phyloP scores from a whole-genome alignment of 2,329 filamentous ascomycete species.

The Nemania sp. region DNA sequence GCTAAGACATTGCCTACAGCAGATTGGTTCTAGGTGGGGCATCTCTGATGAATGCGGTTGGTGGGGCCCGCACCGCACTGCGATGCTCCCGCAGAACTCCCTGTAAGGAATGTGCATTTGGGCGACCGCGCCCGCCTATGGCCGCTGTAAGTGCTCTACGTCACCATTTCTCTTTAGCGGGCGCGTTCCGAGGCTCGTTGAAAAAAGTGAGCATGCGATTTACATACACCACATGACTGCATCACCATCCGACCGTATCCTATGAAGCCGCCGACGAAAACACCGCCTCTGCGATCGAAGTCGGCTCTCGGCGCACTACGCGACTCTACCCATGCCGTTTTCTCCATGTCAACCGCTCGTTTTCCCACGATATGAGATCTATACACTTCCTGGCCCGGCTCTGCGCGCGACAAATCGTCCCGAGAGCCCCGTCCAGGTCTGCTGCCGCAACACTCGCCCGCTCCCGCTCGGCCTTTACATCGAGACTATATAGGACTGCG shows the following conservation, averaged over 20 bases:
- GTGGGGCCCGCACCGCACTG: too few relatives aligned
- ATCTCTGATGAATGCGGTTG: too few relatives aligned
- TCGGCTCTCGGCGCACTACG: too few relatives aligned
- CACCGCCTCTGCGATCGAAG: background rate
- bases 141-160: constrained; percentile 14
- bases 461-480: constrained; percentile 30
- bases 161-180: constrained; percentile 17
- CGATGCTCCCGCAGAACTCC: too few relatives aligned
- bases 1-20: too few relatives aligned
- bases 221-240: too few relatives aligned
- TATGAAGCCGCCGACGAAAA: background rate
- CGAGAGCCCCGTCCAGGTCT: constrained; percentile 19
- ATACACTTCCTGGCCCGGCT: constrained; percentile 47
- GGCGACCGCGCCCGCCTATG: too few relatives aligned
- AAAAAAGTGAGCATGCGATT: background rate
- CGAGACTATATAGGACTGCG: constrained; percentile 9
- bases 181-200: constrained; percentile 16
- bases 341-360: constrained; percentile 12
- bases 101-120: too few relatives aligned
- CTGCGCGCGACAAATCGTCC: constrained; percentile 45
- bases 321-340: constrained; percentile 17
- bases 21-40: too few relatives aligned
- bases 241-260: too few relatives aligned
- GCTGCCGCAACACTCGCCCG: constrained; percentile 19
- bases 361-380: constrained; percentile 49